Evolutionary conservation across 345 rosid species (phyloP).

Genomic region (Eucalyptus erythrocorys): DNA sequence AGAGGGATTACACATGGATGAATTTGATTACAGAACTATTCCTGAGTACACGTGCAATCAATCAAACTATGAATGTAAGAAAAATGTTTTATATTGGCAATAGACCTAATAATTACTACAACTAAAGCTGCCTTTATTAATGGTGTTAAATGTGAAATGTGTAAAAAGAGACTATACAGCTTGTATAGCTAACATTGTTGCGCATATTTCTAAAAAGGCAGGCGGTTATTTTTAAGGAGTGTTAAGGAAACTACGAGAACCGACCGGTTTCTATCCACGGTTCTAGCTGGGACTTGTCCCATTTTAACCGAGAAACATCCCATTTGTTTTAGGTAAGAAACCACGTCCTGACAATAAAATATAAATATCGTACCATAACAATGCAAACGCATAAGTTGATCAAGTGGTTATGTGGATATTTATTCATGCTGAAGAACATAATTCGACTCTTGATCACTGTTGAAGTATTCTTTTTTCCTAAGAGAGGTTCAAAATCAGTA

Average conservation of each 20-base stretch:
- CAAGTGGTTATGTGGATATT: not conserved
- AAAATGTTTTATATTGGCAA: not conserved
- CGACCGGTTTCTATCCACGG: not conserved
- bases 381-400: not conserved
- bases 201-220: not conserved
- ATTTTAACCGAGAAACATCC: not conserved
- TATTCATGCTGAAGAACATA: not conserved
- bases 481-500: not conserved
- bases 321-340: not conserved
- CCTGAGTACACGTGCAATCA: not conserved
- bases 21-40: not conserved
- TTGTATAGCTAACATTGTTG: not conserved
- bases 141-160: not conserved
- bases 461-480: not conserved
- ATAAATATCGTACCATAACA: not conserved
- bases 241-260: not conserved
- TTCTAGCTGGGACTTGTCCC: not conserved
- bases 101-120: not conserved
- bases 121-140: not conserved
- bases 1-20: not conserved
- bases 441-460: not conserved
- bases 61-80: not conserved
- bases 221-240: not conserved
- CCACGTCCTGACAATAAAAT: not conserved
- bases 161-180: not conserved